phyloP scores from a whole-genome alignment of 2,329 filamentous ascomycete species.

The Emergomyces orientalis region DNA sequence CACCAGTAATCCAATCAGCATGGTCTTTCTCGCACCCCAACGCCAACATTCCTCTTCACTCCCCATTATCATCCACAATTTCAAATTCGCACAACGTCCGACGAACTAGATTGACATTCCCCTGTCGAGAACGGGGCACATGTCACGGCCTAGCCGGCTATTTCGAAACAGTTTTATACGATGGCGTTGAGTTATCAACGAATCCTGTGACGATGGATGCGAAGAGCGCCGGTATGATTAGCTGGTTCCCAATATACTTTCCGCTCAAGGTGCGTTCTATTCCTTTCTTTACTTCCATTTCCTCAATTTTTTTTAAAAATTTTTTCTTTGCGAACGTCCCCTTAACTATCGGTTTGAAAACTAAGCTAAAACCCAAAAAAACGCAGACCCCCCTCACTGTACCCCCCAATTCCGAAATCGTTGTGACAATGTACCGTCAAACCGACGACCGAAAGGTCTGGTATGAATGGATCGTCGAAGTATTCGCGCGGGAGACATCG shows the following conservation, averaged over 20 bases:
- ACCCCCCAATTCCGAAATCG: conserved; percentile 73
- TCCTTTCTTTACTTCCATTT: not conserved
- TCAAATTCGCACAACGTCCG: conserved; percentile 87
- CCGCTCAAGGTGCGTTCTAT: conserved; percentile 66
- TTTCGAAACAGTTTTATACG: conserved; percentile 92
- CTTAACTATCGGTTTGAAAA: no score
- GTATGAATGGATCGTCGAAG: conserved; percentile 97
- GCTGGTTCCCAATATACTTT: conserved; percentile 98
- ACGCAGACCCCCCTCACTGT: conserved; percentile 72
- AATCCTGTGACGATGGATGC: conserved; percentile 82
- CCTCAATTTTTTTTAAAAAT: not conserved
- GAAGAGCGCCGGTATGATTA: conserved; percentile 97
- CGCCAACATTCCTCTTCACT: conserved; percentile 27
- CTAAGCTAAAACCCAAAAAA: not conserved
- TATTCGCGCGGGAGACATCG: conserved; percentile 46
- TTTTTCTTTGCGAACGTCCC: no score
- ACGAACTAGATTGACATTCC: conserved; percentile 69
- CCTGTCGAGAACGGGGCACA: conserved; percentile 66
- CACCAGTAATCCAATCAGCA: conserved; percentile 34
- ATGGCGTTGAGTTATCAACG: conserved; percentile 76
- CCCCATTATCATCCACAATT: conserved; percentile 39
- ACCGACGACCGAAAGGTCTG: conserved; percentile 93
- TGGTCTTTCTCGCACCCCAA: conserved; percentile 40
- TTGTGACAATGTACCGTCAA: conserved; percentile 90
- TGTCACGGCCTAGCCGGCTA: conserved; percentile 89